Percentiles rank a stretch among this genome's conserved stretches.
phyloP scores from a whole-genome alignment of 2,329 filamentous ascomycete genomes.

The Fonsecaea pedrosoi region DNA sequence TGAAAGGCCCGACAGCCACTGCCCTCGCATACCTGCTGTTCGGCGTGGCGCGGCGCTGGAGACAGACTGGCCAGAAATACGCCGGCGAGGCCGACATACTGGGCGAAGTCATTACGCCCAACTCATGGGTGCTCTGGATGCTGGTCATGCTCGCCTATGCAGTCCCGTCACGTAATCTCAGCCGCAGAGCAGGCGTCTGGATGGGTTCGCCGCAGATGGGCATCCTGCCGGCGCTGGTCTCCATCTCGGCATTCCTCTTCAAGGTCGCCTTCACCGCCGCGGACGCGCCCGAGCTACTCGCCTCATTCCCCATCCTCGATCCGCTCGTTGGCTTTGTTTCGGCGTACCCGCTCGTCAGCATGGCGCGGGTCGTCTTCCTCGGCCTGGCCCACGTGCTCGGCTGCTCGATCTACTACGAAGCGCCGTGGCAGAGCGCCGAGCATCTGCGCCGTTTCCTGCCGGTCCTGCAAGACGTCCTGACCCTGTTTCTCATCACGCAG shows the following conservation, averaged over 20 bases:
- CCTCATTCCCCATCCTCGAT: constrained; percentile 44
- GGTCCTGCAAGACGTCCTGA: constrained; percentile 71
- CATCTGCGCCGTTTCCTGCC: constrained; percentile 37
- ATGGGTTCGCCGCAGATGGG: constrained; percentile 35
- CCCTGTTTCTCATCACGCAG: constrained; percentile 83
- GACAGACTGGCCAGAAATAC: constrained; percentile 96
- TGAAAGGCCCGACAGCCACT: constrained; percentile 36
- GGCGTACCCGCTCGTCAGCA: constrained; percentile 46
- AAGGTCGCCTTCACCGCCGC: constrained; percentile 87
- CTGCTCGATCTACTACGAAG: constrained; percentile 37
- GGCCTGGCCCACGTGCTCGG: constrained; percentile 48
- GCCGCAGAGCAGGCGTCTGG: constrained; percentile 41
- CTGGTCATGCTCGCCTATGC: constrained; percentile 74
- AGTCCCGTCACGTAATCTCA: constrained; percentile 59
- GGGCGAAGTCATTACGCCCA: constrained; percentile 69
- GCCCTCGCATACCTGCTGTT: constrained; percentile 65
- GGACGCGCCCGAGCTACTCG: constrained; percentile 83
- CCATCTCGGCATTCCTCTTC: constrained; percentile 73
- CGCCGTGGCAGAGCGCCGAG: constrained; percentile 31
- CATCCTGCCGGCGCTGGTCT: constrained; percentile 46
- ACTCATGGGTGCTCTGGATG: constrained; percentile 74
- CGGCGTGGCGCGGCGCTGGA: constrained; percentile 80
- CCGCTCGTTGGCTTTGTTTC: constrained; percentile 47
- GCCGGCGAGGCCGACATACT: constrained; percentile 89
- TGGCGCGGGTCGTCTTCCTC: constrained; percentile 60